Conservation (phyloP, 768 basidiomycete genomes). For the Auricularia auricula-judae region DNA sequence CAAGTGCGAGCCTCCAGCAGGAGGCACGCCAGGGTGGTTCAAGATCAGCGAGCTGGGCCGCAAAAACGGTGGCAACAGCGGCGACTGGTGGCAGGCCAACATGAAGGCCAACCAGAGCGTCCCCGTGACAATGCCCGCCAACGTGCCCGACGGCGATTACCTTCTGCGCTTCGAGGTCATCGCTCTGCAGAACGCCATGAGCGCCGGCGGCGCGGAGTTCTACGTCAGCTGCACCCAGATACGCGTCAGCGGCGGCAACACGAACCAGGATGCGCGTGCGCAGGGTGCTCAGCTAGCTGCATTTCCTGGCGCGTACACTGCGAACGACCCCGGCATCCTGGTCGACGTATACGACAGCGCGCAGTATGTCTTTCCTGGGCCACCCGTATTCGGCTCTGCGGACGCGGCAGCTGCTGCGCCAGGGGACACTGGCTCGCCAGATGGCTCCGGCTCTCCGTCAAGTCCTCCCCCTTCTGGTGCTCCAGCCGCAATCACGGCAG, state of each 20-base stretch:
- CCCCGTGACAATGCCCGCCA: slow-evolving; percentile 21
- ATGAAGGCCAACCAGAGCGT: slow-evolving; percentile 31
- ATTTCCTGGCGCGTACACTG: not conserved
- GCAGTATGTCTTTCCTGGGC: not conserved
- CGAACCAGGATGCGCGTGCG: not conserved
- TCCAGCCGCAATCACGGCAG: no score
- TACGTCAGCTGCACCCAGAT: not conserved
- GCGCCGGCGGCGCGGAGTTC: not conserved
- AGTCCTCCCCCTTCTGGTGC: no score
- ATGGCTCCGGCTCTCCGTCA: no score
- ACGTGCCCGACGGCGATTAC: slow-evolving; percentile 58
- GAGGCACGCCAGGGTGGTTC: slow-evolving; percentile 51
- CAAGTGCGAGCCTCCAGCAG: not conserved
- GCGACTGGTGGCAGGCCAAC: slow-evolving; percentile 41
- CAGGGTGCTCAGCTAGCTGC: not conserved
- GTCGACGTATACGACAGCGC: not conserved
- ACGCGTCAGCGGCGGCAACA: not conserved
- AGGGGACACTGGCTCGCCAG: no score
- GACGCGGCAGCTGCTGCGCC: no score
- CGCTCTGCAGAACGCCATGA: not conserved
- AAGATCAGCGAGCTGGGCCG: slow-evolving; percentile 51
- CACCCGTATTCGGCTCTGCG: not conserved
- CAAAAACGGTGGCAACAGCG: slow-evolving; percentile 18
- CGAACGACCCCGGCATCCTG: not conserved
- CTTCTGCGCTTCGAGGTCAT: slow-evolving; percentile 7